Evolutionary conservation across 305 asterid species (phyloP).

Genomic region (Fraxinus floribunda): DNA sequence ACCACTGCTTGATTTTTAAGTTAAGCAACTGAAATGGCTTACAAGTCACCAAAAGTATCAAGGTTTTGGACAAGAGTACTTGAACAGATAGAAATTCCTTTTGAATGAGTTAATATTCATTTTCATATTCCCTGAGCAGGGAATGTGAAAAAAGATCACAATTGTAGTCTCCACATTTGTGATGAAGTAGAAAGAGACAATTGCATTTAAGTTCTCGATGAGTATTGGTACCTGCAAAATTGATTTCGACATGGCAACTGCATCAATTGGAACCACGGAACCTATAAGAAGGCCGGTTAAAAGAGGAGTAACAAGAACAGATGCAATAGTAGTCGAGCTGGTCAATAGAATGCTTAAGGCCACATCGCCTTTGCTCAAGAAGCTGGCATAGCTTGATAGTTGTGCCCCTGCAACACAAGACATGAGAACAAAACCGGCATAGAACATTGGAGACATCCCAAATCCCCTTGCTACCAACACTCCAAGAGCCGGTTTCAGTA

Average conservation of each 20-base stretch:
- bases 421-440: slow-evolving; percentile 82
- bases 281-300: slow-evolving; percentile 91
- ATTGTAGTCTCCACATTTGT: not conserved
- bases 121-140: not conserved
- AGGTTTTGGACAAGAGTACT: not conserved
- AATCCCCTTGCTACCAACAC: slow-evolving; percentile 73
- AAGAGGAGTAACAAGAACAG: slow-evolving; percentile 82
- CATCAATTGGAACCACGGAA: slow-evolving; percentile 96
- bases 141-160: not conserved
- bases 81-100: not conserved
- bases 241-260: slow-evolving; percentile 89
- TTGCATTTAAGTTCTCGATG: not conserved
- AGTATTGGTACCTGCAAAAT: slow-evolving; percentile 70
- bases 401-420: slow-evolving; percentile 97
- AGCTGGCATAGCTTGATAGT: slow-evolving; percentile 92
- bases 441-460: slow-evolving; percentile 74
- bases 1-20: no score
- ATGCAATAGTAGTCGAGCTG: slow-evolving; percentile 82
- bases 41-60: not conserved
- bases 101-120: not conserved
- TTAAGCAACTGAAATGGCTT: no score
- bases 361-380: slow-evolving; percentile 89
- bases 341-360: slow-evolving; percentile 93
- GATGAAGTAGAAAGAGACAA: not conserved
- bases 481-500: slow-evolving; percentile 76